A percentile compares a stretch with the other conserved stretches of the same genome.
These are phyloP conservation scores for Aspergillus avenaceus DNA, from an alignment of 495 filamentous ascomycete genomes.

Conservation along the genomic window DNA sequence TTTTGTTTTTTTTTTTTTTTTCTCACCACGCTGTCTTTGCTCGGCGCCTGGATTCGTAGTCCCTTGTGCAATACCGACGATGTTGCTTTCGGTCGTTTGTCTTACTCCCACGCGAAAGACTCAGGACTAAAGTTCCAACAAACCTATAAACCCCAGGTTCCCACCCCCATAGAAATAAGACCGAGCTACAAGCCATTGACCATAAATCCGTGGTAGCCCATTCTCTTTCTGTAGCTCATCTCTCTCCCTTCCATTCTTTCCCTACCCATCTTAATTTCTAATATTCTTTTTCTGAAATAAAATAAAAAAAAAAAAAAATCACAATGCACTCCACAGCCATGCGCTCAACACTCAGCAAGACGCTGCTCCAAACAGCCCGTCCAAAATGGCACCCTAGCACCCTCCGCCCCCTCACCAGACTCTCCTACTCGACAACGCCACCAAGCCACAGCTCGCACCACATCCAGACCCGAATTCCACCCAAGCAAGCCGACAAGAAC, in stretches of 20 bases:
- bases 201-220: constrained; percentile 1
- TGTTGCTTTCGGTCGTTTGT: constrained; percentile 3
- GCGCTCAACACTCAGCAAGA: constrained; percentile 13
- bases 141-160: constrained; percentile 14
- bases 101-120: neutral
- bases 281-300: too few species aligned
- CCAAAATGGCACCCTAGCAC: constrained; percentile 5
- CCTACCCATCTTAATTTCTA: constrained; percentile 2
- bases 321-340: constrained; percentile 16
- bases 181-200: neutral
- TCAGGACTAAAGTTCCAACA: too few species aligned
- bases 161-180: neutral
- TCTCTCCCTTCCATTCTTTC: neutral
- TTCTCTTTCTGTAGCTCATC: neutral
- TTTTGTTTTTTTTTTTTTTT: too few species aligned
- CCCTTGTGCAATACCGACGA: constrained; percentile 11
- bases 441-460: constrained; percentile 21
- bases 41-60: constrained; percentile 19
- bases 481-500: constrained; percentile 14
- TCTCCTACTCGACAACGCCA: constrained; percentile 7
- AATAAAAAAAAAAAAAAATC: too few species aligned
- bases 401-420: constrained; percentile 3
- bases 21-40: too few species aligned
- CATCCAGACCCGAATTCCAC: constrained; percentile 32
- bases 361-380: constrained; percentile 10